phyloP scores from a whole-genome alignment of 1,284 basidiomycete species.

The Ustilago curta region DNA sequence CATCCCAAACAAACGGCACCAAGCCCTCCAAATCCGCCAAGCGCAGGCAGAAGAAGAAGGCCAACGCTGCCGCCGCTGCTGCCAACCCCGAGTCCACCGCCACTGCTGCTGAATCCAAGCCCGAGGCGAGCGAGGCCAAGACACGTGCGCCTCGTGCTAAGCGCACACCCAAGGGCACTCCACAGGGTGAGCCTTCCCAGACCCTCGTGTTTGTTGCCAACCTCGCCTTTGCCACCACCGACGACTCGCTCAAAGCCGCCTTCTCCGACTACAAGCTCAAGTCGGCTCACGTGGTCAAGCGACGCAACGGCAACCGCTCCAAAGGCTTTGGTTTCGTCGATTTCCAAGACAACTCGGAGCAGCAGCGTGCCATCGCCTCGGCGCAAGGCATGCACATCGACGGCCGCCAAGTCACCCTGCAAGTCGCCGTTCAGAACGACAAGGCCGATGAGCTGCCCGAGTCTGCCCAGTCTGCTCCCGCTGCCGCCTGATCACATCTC shows the following conservation, averaged over 20 bases:
- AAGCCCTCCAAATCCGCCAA: constrained; percentile 53
- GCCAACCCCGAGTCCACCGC: constrained; percentile 30
- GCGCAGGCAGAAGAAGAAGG: constrained; percentile 54
- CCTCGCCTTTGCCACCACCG: constrained; percentile 59
- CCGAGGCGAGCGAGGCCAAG: constrained; percentile 29
- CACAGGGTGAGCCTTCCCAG: constrained; percentile 59
- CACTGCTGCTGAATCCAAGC: constrained; percentile 16
- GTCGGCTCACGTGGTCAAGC: constrained; percentile 60
- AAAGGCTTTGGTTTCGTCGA: constrained; percentile 67
- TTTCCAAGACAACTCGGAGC: constrained; percentile 53
- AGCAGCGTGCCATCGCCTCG: constrained; percentile 56
- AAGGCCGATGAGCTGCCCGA: constrained; percentile 19
- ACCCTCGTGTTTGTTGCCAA: constrained; percentile 66
- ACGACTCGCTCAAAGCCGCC: constrained; percentile 59
- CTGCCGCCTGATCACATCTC: constrained; percentile 6
- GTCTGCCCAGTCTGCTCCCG: constrained; percentile 16
- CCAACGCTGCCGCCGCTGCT: constrained; percentile 43
- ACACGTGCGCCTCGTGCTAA: constrained; percentile 40
- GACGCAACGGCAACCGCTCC: constrained; percentile 46
- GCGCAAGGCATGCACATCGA: constrained; percentile 54
- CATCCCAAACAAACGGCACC: constrained; percentile 25
- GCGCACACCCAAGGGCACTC: constrained; percentile 50
- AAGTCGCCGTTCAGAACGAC: constrained; percentile 55
- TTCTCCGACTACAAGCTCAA: constrained; percentile 56
- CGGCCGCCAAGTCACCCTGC: constrained; percentile 53